Base-by-base conservation (phyloP, 1,139 yeast genomes). In the Lodderomyces metapsilosis region DNA sequence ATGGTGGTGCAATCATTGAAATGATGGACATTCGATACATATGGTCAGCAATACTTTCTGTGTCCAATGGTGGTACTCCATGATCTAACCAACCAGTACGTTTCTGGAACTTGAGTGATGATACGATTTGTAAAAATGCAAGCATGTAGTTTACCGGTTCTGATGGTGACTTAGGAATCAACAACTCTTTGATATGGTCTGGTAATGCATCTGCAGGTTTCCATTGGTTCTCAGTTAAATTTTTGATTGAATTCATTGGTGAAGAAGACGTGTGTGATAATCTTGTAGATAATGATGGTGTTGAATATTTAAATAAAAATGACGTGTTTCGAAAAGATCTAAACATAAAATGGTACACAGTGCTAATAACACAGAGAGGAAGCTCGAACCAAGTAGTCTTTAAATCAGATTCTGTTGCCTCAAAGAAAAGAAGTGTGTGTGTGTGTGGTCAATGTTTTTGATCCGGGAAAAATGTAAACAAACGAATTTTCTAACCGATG, bases 1-100 rank as follows among this genome's bases (percentile, higher is more conserved):
- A 45, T 12, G 86, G 84, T n/a, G 86, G 84, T 33, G 87, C 74
- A 27, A 88, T 64, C 85, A 91, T 78, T 18, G 95, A 73, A 41
- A 91, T 81, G 35, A 91, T 71, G 4, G 91, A 82, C 98, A 94
- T 92, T 47, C 99, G 76, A 60, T 92, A 92, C 98, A 92, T 92
- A 62, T 92, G 99, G 62, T 92, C 98, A 13, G 91, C 76, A 43
- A 92, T 91, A 39, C 91, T 82, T 62, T 92, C 94, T 1, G 76
- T 75, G 22, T 64, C 55, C 1, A 52, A 57, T 8, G 62, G 58
- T 0, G 80, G 74, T 25, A 92, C 74, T 11, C 78, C 80, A 54
- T 80, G 80, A 55, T 89, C 91, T 22, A 92, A 62, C 98, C 98
- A 92, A 2, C 98, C 98, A 0, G 98, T 91, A 57, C 98, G 78